These are phyloP conservation scores for Boletus vinaceobasis DNA, from an alignment of 768 basidiomycete genomes.

Conservation along the genomic window DNA sequence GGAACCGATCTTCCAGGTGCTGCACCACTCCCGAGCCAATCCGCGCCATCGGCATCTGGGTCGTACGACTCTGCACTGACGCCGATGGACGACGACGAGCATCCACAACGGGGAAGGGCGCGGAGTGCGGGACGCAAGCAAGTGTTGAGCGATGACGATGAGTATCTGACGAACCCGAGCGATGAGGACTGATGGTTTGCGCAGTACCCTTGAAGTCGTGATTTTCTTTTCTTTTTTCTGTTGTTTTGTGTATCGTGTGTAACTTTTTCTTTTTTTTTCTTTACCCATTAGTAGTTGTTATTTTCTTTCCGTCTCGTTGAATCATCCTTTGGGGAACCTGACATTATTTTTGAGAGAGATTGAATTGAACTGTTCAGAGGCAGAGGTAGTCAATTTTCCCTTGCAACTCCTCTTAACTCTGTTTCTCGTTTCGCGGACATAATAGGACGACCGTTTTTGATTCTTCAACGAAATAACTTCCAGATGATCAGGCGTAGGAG, in stretches of 20 bases:
- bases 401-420: too few relatives aligned
- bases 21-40: constrained; percentile 34
- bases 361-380: too few relatives aligned
- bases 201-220: not conserved
- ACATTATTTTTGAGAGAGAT: not conserved
- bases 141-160: constrained; percentile 65
- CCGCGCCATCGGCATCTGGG: constrained; percentile 38
- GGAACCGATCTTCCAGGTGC: constrained; percentile 78
- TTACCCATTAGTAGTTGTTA: constrained; percentile 2
- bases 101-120: constrained; percentile 53
- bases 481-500: too few relatives aligned
- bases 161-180: constrained; percentile 64
- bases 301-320: constrained; percentile 3
- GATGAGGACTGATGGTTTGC: constrained; percentile 55
- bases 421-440: too few relatives aligned
- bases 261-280: not conserved
- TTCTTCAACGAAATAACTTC: too few relatives aligned
- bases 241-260: constrained; percentile 17
- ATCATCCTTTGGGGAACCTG: not conserved
- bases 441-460: too few relatives aligned
- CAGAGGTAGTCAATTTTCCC: too few relatives aligned
- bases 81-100: constrained; percentile 80
- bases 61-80: constrained; percentile 66
- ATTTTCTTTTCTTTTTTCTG: not conserved
- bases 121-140: constrained; percentile 65